phyloP scores from a whole-genome alignment of 2,329 filamentous ascomycete genomes.

The Leptographium wingfieldii region DNA sequence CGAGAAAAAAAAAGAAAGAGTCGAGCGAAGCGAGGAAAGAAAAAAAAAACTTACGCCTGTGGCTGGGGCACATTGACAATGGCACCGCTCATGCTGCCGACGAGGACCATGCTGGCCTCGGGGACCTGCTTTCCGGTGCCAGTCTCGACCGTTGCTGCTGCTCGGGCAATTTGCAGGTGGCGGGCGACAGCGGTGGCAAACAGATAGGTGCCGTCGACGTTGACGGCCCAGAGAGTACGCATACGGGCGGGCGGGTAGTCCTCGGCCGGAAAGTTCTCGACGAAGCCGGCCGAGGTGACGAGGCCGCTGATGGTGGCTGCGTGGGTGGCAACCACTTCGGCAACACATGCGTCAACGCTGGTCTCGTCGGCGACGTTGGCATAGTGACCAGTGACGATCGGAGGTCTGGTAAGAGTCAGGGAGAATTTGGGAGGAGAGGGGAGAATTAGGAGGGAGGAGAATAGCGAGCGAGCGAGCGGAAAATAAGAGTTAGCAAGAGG shows the following conservation, averaged over 20 bases:
- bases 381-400: conserved; percentile 80
- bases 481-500: neutral
- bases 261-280: conserved; percentile 87
- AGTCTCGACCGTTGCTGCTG: neutral
- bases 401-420: conserved; percentile 26
- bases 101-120: conserved; percentile 80
- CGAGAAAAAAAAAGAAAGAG: no score
- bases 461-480: neutral
- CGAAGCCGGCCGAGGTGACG: conserved; percentile 93
- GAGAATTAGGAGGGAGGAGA: neutral
- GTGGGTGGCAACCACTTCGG: conserved; percentile 56
- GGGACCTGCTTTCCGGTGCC: conserved; percentile 46
- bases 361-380: conserved; percentile 72
- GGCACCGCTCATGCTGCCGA: conserved; percentile 85
- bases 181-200: conserved; percentile 76
- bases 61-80: conserved; percentile 95
- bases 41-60: conserved; percentile 45
- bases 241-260: conserved; percentile 84
- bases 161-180: conserved; percentile 59
- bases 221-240: conserved; percentile 88
- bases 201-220: conserved; percentile 83
- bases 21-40: neutral
- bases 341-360: conserved; percentile 63
- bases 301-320: conserved; percentile 68
- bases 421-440: neutral